phyloP scores from a whole-genome alignment of 2,329 filamentous ascomycete genomes.

The Trichoderma cornu-damae region DNA sequence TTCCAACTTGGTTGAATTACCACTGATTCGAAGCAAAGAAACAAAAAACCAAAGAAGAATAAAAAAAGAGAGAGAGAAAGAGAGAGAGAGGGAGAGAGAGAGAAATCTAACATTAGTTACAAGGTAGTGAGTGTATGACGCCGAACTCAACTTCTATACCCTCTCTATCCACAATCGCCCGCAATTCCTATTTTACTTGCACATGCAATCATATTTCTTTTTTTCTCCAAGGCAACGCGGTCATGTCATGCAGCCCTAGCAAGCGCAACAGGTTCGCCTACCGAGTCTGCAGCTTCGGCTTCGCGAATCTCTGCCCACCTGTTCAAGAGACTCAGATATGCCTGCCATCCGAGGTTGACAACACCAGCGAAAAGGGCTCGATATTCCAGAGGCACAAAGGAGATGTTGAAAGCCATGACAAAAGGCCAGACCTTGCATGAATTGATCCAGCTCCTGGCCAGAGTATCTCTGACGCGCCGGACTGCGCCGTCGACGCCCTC shows the following conservation, averaged over 20 bases:
- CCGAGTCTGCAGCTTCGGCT: neutral
- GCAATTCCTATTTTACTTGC: neutral
- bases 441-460: conserved; percentile 71
- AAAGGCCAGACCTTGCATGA: conserved; percentile 84
- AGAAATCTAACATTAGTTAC: neutral
- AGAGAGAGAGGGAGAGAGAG: no score
- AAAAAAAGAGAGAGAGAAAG: no score
- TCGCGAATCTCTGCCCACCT: conserved; percentile 55
- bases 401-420: conserved; percentile 80
- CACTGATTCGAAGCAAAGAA: neutral
- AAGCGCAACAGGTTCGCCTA: neutral
- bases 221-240: neutral
- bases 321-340: conserved; percentile 79
- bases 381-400: conserved; percentile 75
- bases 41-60: no score
- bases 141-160: neutral
- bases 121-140: neutral
- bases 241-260: neutral
- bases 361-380: conserved; percentile 73
- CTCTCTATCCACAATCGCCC: neutral
- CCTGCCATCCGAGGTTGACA: conserved; percentile 86
- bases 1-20: neutral
- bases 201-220: neutral
- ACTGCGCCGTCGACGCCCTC: conserved; percentile 58
- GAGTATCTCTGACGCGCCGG: conserved; percentile 67